Percentiles rank a stretch among this genome's conserved stretches.
Conservation (phyloP, 371 early-diverging fungal genomes). For the Amoeboaphelidium protococcarum region DNA sequence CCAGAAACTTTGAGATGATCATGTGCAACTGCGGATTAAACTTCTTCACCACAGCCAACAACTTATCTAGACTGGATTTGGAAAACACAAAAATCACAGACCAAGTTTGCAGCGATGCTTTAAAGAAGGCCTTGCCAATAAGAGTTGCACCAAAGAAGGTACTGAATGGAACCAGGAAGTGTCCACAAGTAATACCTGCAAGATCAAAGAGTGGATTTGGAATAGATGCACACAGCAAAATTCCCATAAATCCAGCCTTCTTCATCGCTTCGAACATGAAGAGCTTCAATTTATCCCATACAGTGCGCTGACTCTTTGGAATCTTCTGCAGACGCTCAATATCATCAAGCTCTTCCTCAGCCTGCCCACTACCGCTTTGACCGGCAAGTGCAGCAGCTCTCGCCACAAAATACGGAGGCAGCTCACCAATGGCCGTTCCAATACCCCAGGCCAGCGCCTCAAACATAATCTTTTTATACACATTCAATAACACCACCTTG, state of each 20-base stretch:
- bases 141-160: conserved; percentile 83
- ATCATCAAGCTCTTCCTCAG: conserved; percentile 26
- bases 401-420: conserved; percentile 83
- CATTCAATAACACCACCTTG: conserved; percentile 20
- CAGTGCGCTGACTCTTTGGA: conserved; percentile 12
- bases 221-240: conserved; percentile 65
- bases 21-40: conserved; percentile 21
- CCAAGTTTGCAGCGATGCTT: conserved; percentile 30
- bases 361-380: too few relatives aligned
- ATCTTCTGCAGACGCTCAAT: conserved; percentile 24
- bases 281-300: conserved; percentile 29
- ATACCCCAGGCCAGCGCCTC: conserved; percentile 66
- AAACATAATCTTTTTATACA: conserved; percentile 35
- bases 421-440: conserved; percentile 74
- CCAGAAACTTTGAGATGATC: conserved; percentile 16
- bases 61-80: conserved; percentile 24
- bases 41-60: conserved; percentile 18
- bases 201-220: conserved; percentile 87
- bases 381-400: conserved; percentile 54
- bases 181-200: conserved; percentile 76
- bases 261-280: conserved; percentile 31
- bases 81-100: conserved; percentile 26
- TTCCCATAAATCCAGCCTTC: conserved; percentile 56
- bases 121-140: conserved; percentile 64
- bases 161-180: conserved; percentile 54